Evolutionary conservation across 2,329 filamentous ascomycete genomes (phyloP).

Genomic region (Talaromyces islandicus): DNA sequence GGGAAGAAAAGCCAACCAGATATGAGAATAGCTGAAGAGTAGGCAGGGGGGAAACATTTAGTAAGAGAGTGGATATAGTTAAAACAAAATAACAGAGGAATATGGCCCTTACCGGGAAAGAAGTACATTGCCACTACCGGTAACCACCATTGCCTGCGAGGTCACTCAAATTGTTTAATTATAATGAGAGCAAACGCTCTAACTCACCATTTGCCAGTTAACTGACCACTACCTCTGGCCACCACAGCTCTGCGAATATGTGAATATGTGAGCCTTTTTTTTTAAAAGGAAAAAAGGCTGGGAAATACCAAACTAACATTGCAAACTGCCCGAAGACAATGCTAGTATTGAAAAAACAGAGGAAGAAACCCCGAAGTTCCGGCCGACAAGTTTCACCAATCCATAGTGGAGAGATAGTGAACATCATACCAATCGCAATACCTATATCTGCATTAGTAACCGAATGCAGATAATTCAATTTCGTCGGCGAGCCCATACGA

Average conservation of each 20-base stretch:
- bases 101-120: slow-evolving; percentile 18
- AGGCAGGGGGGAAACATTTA: neutral
- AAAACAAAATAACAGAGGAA: neutral
- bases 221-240: slow-evolving; percentile 14
- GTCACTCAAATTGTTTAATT: neutral
- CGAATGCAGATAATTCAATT: neutral
- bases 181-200: neutral
- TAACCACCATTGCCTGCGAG: slow-evolving; percentile 27
- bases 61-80: neutral
- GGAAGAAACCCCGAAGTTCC: slow-evolving; percentile 33
- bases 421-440: slow-evolving; percentile 32
- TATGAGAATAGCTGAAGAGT: slow-evolving; percentile 4
- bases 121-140: slow-evolving; percentile 26
- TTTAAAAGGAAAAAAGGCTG: neutral
- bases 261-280: neutral
- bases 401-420: slow-evolving; percentile 32
- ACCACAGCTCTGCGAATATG: slow-evolving; percentile 14
- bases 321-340: slow-evolving; percentile 33
- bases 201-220: slow-evolving; percentile 13
- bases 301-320: neutral
- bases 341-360: slow-evolving; percentile 33
- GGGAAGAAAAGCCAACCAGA: slow-evolving; percentile 34
- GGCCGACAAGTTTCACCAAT: slow-evolving; percentile 33
- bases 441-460: slow-evolving; percentile 11
- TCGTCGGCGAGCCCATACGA: neutral